Conservation (phyloP, 2,329 filamentous ascomycete species). For the Alternaria gansuensis region DNA sequence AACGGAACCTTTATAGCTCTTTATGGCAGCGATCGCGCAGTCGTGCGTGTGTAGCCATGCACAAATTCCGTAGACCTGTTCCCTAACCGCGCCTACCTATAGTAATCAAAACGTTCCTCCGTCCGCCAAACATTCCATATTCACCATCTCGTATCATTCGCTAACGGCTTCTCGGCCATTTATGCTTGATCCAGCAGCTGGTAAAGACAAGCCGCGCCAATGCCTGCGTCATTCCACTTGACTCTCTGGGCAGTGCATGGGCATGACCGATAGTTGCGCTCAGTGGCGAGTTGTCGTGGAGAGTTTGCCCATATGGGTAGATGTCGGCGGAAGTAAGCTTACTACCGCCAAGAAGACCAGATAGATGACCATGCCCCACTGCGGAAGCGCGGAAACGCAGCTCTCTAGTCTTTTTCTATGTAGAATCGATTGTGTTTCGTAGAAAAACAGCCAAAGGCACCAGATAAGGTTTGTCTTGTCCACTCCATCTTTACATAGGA, state of each 20-base stretch:
- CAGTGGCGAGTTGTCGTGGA: neutral
- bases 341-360: slow-evolving; percentile 3
- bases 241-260: slow-evolving; percentile 26
- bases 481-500: neutral
- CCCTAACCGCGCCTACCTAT: no score
- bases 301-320: neutral
- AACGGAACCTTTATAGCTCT: slow-evolving; percentile 2
- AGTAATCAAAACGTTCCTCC: neutral
- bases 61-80: slow-evolving; percentile 5
- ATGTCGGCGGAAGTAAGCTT: neutral
- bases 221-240: slow-evolving; percentile 15
- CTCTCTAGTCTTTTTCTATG: neutral
- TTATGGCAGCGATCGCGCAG: neutral
- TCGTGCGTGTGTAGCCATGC: slow-evolving; percentile 3
- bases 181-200: slow-evolving; percentile 1
- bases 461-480: neutral
- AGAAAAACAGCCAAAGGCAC: neutral
- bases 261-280: slow-evolving; percentile 26
- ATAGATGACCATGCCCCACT: slow-evolving; percentile 1
- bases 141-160: slow-evolving; percentile 8
- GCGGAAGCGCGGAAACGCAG: neutral
- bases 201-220: slow-evolving; percentile 10
- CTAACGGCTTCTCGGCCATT: slow-evolving; percentile 2
- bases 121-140: slow-evolving; percentile 6
- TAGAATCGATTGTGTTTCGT: neutral